Evolutionary conservation across 495 filamentous ascomycete species (phyloP).

Genomic region (Aspergillus baeticus): DNA sequence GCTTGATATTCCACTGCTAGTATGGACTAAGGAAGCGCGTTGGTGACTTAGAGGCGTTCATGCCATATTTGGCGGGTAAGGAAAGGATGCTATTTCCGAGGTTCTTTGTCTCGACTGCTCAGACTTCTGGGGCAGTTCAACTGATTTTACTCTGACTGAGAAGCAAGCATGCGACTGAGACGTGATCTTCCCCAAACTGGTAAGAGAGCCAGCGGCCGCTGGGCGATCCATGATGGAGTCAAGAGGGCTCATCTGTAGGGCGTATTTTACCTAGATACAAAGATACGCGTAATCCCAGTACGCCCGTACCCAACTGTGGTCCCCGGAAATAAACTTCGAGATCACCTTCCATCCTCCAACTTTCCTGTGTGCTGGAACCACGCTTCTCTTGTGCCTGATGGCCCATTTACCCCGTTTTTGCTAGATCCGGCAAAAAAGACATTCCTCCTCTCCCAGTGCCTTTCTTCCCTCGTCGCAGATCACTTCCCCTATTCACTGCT

Average conservation of each 20-base stretch:
- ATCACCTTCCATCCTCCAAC: slow-evolving; percentile 1
- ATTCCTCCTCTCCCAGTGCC: not conserved
- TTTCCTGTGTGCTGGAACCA: slow-evolving; percentile 15
- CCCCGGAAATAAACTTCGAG: slow-evolving; percentile 4
- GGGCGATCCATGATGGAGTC: not conserved
- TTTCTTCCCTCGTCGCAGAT: slow-evolving; percentile 3
- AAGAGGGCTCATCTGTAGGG: not conserved
- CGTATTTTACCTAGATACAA: not conserved
- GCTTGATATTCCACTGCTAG: too few species aligned
- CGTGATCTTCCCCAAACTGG: too few species aligned
- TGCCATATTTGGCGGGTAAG: too few species aligned
- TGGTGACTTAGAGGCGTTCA: too few species aligned
- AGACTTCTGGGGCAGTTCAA: too few species aligned
- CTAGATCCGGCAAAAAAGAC: not conserved
- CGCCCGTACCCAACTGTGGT: not conserved
- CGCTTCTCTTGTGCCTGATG: not conserved
- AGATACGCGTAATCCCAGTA: not conserved
- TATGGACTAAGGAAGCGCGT: too few species aligned
- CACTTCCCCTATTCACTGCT: not conserved
- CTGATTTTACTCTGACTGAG: too few species aligned
- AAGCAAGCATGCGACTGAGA: too few species aligned
- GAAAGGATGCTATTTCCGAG: too few species aligned
- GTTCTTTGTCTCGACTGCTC: too few species aligned
- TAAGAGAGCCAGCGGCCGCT: too few species aligned
- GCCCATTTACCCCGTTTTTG: not conserved